phyloP scores from a whole-genome alignment of 2,329 filamentous ascomycete genomes.

The Endocalyx cinctus region DNA sequence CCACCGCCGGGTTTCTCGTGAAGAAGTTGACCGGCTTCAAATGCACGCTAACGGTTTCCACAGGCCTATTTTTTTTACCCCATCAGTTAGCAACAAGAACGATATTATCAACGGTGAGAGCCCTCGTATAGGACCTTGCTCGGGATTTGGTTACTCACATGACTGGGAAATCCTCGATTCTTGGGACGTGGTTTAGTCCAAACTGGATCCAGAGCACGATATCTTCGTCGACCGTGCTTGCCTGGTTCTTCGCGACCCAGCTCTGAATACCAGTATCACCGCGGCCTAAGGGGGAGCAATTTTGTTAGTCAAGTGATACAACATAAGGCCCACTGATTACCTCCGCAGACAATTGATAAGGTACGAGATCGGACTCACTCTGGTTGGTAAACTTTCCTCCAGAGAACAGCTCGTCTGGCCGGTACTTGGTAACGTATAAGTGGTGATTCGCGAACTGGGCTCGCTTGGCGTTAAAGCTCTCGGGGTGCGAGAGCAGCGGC shows the following conservation, averaged over 20 bases:
- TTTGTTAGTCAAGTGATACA: not conserved
- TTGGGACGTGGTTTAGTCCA: conserved; percentile 56
- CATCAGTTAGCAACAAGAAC: no score
- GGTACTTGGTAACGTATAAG: conserved; percentile 32
- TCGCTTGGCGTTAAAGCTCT: conserved; percentile 27
- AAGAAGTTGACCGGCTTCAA: conserved; percentile 51
- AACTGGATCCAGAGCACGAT: conserved; percentile 48
- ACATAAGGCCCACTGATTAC: not conserved
- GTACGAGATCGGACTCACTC: conserved; percentile 18
- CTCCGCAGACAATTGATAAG: no score
- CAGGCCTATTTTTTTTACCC: conserved; percentile 41
- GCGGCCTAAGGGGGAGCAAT: not conserved
- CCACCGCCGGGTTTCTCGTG: conserved; percentile 44
- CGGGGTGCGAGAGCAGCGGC: conserved; percentile 18
- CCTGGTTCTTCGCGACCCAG: conserved; percentile 42
- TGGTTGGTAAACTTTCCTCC: conserved; percentile 35
- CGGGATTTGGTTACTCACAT: conserved; percentile 46
- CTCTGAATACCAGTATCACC: conserved; percentile 45
- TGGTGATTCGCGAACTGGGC: conserved; percentile 32
- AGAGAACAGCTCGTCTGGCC: conserved; percentile 32
- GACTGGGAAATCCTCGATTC: conserved; percentile 63
- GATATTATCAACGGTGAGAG: no score
- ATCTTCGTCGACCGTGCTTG: conserved; percentile 45
- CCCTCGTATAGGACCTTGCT: not conserved
- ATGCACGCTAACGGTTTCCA: conserved; percentile 47